Base-by-base conservation (phyloP, 2,329 filamentous ascomycete species). In the Pezicula neosporulosa region DNA sequence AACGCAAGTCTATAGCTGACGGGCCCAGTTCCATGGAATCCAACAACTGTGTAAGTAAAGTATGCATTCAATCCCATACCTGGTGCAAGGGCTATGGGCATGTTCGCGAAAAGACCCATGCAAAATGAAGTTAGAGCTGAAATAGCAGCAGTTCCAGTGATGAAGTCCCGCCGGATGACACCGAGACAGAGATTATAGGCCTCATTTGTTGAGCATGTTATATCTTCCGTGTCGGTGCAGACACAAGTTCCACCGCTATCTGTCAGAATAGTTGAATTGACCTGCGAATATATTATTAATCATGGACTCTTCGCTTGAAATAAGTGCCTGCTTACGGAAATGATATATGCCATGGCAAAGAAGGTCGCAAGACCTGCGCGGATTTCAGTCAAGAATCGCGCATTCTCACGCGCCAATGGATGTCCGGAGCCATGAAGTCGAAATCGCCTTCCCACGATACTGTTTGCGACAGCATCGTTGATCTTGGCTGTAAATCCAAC, bases 61-160 rank as follows among this genome's bases (percentile, higher is more conserved):
- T 93, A 93, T 15, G 89, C 89, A 63, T 94, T 94, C 53, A 94
- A 68, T 30, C 89, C 86, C 85, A 89, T 88, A 41, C 86, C 86
- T 13, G 86, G 86, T 6, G 85, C 86, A 44, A 88, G 70, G 8
- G 81, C 84, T 58, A 89, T 83, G 3, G 86, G 85, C 70, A 72
- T 69, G 59, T 94, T 94, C 55, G 90, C 85, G 56, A 91, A 82
- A 2, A 92, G 70, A 27, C 90, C 90, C 85, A 94, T 90, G 69
- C 77, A 85, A 69, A 93, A 90, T 13, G 83, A 85, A 4, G 86
- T 81, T 47, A 95, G 71, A 24, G 88, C 86, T 7, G 88, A 80
- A 58, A 93, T 92, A 50, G 89, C 89, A 41, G 90, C 89, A 4
- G 90, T 94, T 13, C 87, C 89, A 6, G 90, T 94, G 51, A 94